These are phyloP conservation scores for Pseudozyma pruni DNA, from an alignment of 1,284 basidiomycete species.

Conservation along the genomic window DNA sequence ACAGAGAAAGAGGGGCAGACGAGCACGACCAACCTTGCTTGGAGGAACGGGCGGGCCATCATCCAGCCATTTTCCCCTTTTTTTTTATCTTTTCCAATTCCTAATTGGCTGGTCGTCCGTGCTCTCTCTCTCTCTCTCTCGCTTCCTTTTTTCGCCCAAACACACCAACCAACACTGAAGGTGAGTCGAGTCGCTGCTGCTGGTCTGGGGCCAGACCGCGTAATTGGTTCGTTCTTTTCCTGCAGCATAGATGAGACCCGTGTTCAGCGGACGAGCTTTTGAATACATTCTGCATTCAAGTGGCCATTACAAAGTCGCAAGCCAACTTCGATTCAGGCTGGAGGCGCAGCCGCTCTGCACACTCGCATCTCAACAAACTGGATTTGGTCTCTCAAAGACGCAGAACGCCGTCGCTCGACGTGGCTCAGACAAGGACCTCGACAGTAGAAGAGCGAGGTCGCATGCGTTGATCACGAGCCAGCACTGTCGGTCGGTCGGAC, in stretches of 20 bases:
- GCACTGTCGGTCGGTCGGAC: no score
- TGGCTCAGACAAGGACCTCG: no score
- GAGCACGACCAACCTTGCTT: slow-evolving; percentile 21
- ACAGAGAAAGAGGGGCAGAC: slow-evolving; percentile 18
- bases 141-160: not conserved
- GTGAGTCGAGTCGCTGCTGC: not conserved
- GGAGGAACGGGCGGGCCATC: slow-evolving; percentile 8
- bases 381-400: no score
- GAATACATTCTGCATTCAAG: not conserved
- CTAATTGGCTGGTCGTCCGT: slow-evolving; percentile 5
- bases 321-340: no score
- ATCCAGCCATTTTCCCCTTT: not conserved
- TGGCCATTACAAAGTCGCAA: no score
- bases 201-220: not conserved
- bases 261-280: no score
- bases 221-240: not conserved
- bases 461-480: no score
- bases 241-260: no score
- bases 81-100: not conserved
- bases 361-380: slow-evolving; percentile 6
- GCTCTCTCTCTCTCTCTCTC: not conserved
- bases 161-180: not conserved
- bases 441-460: no score
- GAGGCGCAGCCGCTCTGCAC: no score
- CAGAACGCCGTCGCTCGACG: no score